Evolutionary conservation across 1,284 basidiomycete species (phyloP).

Genomic region (Malassezia psittaci): DNA sequence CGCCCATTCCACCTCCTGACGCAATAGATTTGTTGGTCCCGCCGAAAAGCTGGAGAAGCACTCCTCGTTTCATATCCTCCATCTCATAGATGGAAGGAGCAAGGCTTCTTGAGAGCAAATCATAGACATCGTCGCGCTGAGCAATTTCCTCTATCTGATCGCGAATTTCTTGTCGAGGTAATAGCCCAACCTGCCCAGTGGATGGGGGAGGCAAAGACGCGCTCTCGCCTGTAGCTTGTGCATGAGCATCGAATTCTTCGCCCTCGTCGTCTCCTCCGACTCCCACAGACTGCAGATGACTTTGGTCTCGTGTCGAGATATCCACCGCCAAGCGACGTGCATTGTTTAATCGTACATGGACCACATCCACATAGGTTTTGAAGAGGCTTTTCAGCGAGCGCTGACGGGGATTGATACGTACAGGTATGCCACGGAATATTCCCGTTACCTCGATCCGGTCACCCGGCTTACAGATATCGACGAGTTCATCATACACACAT

Average conservation of each 20-base stretch:
- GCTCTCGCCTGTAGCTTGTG: constrained; percentile 3
- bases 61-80: constrained; percentile 98
- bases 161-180: constrained; percentile 51
- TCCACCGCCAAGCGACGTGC: constrained; percentile 65
- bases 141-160: constrained; percentile 62
- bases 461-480: constrained; percentile 87
- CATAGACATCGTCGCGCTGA: constrained; percentile 70
- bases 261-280: constrained; percentile 66
- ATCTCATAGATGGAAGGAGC: constrained; percentile 95
- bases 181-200: constrained; percentile 13
- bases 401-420: constrained; percentile 82
- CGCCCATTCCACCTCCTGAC: constrained; percentile 82
- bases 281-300: constrained; percentile 59
- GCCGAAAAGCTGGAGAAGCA: constrained; percentile 86
- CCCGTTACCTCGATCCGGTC: constrained; percentile 84
- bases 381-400: constrained; percentile 86
- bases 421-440: constrained; percentile 86
- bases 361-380: constrained; percentile 91
- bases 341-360: constrained; percentile 74
- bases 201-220: constrained; percentile 15
- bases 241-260: constrained; percentile 29
- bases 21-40: constrained; percentile 93
- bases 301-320: constrained; percentile 59
- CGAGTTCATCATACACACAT: constrained; percentile 92
- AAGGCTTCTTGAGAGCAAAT: constrained; percentile 69